Conservation (phyloP, 2,329 filamentous ascomycete genomes). For the Clathrospora elynae region DNA sequence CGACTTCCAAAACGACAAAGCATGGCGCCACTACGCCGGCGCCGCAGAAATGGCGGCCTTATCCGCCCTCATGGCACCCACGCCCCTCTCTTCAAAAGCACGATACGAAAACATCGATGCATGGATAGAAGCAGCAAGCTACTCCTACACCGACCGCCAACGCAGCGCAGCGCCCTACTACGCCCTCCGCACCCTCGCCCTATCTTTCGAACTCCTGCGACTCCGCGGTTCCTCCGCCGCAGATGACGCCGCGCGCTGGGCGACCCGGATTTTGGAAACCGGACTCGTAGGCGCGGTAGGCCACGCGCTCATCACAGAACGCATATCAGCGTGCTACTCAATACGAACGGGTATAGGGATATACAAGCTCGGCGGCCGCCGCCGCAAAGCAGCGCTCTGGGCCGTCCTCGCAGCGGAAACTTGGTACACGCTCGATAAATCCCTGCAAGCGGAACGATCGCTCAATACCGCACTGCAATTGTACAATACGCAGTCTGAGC, state of each 20-base stretch:
- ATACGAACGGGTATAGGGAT: conserved; percentile 71
- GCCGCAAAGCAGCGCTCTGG: conserved; percentile 89
- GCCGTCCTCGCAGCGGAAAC: conserved; percentile 79
- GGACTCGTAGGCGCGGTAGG: conserved; percentile 75
- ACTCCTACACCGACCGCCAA: conserved; percentile 78
- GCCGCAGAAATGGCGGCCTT: conserved; percentile 94
- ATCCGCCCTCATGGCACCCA: conserved; percentile 77
- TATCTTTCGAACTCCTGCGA: conserved; percentile 81
- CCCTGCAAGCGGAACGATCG: conserved; percentile 76
- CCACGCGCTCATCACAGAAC: conserved; percentile 82
- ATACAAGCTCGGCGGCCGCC: conserved; percentile 71
- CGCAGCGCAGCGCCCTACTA: conserved; percentile 80
- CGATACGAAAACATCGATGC: conserved; percentile 81
- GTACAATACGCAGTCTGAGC: conserved; percentile 53
- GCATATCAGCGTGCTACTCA: conserved; percentile 82
- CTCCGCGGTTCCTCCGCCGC: conserved; percentile 78
- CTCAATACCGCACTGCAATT: conserved; percentile 69
- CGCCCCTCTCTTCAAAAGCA: conserved; percentile 72
- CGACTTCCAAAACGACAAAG: conserved; percentile 94
- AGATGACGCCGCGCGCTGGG: conserved; percentile 89
- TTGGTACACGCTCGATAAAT: conserved; percentile 79
- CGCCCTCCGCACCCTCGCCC: conserved; percentile 74
- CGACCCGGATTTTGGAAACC: conserved; percentile 73
- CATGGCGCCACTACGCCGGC: conserved; percentile 93
- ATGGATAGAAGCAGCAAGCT: conserved; percentile 86